Conservation (phyloP, 2,329 filamentous ascomycete genomes). For the Aphanoascus verrucosus region DNA sequence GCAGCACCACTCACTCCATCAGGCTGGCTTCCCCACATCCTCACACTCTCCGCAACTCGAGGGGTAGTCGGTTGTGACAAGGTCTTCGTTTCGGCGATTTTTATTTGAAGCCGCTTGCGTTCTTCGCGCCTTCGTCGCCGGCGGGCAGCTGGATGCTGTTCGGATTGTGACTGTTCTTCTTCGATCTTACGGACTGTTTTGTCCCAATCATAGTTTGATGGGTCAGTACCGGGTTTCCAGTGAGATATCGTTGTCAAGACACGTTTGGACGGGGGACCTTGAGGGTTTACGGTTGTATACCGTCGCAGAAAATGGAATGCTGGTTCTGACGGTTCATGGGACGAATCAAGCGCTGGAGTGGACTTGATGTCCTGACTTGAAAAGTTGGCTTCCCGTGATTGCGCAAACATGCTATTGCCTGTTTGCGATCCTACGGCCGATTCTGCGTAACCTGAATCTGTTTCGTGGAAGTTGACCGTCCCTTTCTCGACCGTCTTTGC, state of each 20-base stretch:
- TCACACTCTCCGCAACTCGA: not conserved
- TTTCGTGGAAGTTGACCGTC: not conserved
- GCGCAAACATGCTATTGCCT: not conserved
- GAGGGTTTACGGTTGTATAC: slow-evolving; percentile 23
- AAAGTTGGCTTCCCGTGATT: not conserved
- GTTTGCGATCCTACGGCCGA: not conserved
- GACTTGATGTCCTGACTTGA: not conserved
- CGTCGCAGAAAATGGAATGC: slow-evolving; percentile 19
- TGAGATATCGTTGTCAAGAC: slow-evolving; percentile 27
- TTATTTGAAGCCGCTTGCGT: not conserved
- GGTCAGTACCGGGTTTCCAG: slow-evolving; percentile 28
- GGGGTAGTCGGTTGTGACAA: not conserved
- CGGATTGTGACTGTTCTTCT: slow-evolving; percentile 12
- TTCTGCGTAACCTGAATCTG: not conserved
- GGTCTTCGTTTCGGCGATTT: slow-evolving; percentile 1
- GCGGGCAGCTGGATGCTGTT: not conserved
- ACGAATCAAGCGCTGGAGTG: not conserved
- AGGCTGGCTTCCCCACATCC: slow-evolving; percentile 15
- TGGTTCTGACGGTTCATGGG: not conserved
- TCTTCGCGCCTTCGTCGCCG: slow-evolving; percentile 13
- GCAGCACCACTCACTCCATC: not conserved
- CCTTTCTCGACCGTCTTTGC: not conserved
- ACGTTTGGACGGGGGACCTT: slow-evolving; percentile 19
- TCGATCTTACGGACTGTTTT: slow-evolving; percentile 17
- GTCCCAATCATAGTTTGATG: slow-evolving; percentile 28